Conservation (phyloP, 2,329 filamentous ascomycete species). For the Aspergillus quadricinctus region DNA sequence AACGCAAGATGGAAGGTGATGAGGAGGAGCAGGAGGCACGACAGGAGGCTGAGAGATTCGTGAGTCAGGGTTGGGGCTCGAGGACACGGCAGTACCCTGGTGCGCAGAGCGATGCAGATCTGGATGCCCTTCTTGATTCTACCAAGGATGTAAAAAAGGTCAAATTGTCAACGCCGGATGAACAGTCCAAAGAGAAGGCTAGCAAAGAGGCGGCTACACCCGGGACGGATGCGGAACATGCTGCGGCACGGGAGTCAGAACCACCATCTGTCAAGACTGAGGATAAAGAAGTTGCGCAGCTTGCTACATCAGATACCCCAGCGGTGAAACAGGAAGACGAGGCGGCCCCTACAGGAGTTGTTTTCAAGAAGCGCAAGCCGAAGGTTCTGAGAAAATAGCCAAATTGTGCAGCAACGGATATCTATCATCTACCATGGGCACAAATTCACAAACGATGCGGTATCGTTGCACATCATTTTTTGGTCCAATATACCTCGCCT, state of each 20-base stretch:
- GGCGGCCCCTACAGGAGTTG: conserved; percentile 27
- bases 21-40: conserved; percentile 41
- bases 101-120: conserved; percentile 33
- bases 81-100: conserved; percentile 39
- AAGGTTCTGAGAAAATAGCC: conserved; percentile 39
- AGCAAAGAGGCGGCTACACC: conserved; percentile 15
- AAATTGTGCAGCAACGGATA: not conserved
- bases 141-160: conserved; percentile 37
- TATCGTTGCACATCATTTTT: not conserved
- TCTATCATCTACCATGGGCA: not conserved
- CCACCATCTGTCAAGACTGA: conserved; percentile 16
- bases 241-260: conserved; percentile 8
- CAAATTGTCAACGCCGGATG: conserved; percentile 15
- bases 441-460: not conserved
- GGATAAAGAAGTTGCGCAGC: conserved; percentile 21
- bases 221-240: conserved; percentile 4
- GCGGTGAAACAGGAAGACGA: conserved; percentile 14
- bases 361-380: conserved; percentile 49
- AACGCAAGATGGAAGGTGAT: conserved; percentile 41
- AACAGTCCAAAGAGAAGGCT: conserved; percentile 3
- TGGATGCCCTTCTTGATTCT: conserved; percentile 42
- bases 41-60: conserved; percentile 26
- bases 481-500: not conserved
- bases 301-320: conserved; percentile 2
- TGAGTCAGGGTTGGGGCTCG: conserved; percentile 43